These are phyloP conservation scores for Alternaria ventricosa DNA, from an alignment of 2,329 filamentous ascomycete species.

Conservation along the genomic window DNA sequence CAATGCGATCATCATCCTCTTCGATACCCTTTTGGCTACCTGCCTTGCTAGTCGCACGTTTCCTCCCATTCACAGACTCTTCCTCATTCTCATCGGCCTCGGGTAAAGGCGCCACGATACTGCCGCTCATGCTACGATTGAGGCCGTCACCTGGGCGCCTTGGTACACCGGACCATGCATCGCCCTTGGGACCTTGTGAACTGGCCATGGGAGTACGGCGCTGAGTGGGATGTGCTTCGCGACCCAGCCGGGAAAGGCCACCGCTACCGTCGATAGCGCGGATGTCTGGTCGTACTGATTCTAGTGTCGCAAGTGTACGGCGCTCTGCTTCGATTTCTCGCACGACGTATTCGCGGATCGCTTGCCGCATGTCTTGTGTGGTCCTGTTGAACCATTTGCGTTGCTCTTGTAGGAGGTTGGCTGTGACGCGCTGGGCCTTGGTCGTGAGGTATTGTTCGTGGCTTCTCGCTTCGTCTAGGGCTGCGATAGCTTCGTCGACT, in stretches of 20 bases:
- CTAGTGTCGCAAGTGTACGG: conserved; percentile 88
- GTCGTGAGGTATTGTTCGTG: conserved; percentile 81
- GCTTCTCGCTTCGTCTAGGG: conserved; percentile 84
- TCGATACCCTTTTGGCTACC: conserved; percentile 69
- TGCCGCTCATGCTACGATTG: conserved; percentile 77
- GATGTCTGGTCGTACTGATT: conserved; percentile 91
- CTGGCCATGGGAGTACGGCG: conserved; percentile 80
- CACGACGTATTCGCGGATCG: conserved; percentile 89
- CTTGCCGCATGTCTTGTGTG: conserved; percentile 78
- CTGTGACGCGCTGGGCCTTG: conserved; percentile 88
- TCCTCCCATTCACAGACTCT: conserved; percentile 56
- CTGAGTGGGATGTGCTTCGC: conserved; percentile 80
- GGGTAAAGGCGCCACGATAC: conserved; percentile 63
- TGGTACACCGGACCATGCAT: conserved; percentile 95
- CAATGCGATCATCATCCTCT: conserved; percentile 91
- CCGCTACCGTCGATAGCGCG: conserved; percentile 90
- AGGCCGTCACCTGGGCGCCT: conserved; percentile 76
- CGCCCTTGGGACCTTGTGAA: conserved; percentile 95
- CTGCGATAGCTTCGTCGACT: conserved; percentile 94
- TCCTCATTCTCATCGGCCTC: conserved; percentile 67
- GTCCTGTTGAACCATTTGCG: conserved; percentile 91
- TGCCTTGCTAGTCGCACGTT: conserved; percentile 56
- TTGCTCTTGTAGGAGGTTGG: conserved; percentile 86
- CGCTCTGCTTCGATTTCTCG: conserved; percentile 96
- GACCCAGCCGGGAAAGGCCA: conserved; percentile 85